Base-by-base conservation (phyloP, 306 rosid species). In the Neltuma alba region DNA sequence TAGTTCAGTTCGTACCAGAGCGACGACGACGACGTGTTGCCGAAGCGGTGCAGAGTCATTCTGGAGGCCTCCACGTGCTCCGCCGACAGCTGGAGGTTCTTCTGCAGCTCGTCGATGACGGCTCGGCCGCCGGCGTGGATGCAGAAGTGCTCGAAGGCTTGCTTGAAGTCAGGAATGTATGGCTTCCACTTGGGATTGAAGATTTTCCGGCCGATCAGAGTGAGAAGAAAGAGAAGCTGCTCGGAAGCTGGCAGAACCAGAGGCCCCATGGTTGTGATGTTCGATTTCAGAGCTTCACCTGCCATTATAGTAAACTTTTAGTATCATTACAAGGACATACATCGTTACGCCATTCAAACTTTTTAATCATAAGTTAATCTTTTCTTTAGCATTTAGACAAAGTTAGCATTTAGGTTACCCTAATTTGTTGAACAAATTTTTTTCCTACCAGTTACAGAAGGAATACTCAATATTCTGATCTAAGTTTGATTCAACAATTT, bases 41-140 rank as follows among this genome's bases (percentile, higher is more conserved):
- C 98, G n/a, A 91, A 93, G 18, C 97, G 75, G 57, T 93, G 98
- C 3, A 93, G 82, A 1, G 97, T 83, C 98, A 93, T 93, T 80
- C 98, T 82, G 0, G 97, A 93, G 0, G 98, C 97, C 85, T 93
- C 98, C 7, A 91, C 93, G 54, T 93, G 97, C 69, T 93, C 94
- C 0, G 88, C 27, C 0, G 98, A 93, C 3, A 93, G 94, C 86
- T 91, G 94, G 3, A 93, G 88, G 42, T 89, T 93, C 90, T 89
- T 93, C 89, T 93, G 97, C 57, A 93, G 70, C 83, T 93, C 97
- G 16, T 91, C 97, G 31, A 93, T 93, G 28, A 93, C 98, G 0
- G 96, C 97, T 3, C 97, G 82, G 0, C 97, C 97, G 0, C 97
- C 97, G 3, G 97, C 97, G 78, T 92, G 97, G 82, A 92, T 92